Conservation (phyloP, 2,329 filamentous ascomycete genomes). For the Talaromyces islandicus region DNA sequence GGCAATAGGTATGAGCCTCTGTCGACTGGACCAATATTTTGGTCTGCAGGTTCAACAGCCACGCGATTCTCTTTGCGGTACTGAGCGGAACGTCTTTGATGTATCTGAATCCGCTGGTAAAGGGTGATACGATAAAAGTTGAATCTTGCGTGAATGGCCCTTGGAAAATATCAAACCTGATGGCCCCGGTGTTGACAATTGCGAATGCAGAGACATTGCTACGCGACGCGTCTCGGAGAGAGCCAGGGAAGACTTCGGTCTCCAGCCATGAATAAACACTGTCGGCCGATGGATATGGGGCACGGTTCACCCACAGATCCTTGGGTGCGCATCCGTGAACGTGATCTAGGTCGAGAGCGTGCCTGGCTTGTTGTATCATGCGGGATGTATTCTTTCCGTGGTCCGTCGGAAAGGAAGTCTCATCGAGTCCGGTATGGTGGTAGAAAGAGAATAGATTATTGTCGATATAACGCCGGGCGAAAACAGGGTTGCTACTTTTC, state of each 20-base stretch:
- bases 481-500: constrained; percentile 47
- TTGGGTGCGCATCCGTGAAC: constrained; percentile 77
- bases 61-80: constrained; percentile 63
- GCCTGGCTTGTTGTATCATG: constrained; percentile 64
- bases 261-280: constrained; percentile 82
- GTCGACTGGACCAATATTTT: constrained; percentile 36
- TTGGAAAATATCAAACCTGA: constrained; percentile 94
- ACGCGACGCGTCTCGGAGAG: constrained; percentile 54
- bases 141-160: constrained; percentile 84
- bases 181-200: constrained; percentile 81
- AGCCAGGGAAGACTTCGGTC: constrained; percentile 64
- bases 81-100: constrained; percentile 75
- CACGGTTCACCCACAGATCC: constrained; percentile 74
- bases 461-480: constrained; percentile 81
- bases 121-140: constrained; percentile 81
- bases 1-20: constrained; percentile 17
- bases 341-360: constrained; percentile 64
- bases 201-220: constrained; percentile 58
- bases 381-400: constrained; percentile 66
- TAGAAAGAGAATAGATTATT: constrained; percentile 83
- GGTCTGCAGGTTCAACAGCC: constrained; percentile 53
- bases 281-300: constrained; percentile 63
- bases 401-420: constrained; percentile 67
- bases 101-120: constrained; percentile 70
- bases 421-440: constrained; percentile 70